Conservation (phyloP, 2,329 filamentous ascomycete genomes). For the Xylaria sp. region DNA sequence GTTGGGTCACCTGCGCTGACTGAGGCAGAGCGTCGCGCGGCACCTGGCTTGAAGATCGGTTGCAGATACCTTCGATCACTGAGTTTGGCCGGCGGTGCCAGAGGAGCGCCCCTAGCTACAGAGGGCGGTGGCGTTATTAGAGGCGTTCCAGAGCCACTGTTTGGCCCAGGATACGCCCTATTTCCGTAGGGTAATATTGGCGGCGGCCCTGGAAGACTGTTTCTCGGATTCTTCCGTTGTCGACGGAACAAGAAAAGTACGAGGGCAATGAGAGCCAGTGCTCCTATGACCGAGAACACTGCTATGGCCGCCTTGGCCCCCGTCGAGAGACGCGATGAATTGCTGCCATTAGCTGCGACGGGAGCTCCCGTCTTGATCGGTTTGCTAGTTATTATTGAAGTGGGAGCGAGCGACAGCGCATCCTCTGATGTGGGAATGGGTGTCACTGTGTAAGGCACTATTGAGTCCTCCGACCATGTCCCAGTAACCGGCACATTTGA, state of each 20-base stretch:
- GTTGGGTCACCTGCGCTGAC: conserved; percentile 10
- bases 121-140: conserved; percentile 38
- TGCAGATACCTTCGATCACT: conserved; percentile 43
- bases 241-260: conserved; percentile 35
- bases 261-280: conserved; percentile 36
- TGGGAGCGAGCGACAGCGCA: not conserved
- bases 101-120: conserved; percentile 25
- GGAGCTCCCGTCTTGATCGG: conserved; percentile 2
- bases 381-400: conserved; percentile 1
- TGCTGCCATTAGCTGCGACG: conserved; percentile 9
- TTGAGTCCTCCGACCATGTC: conserved; percentile 3
- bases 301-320: conserved; percentile 43
- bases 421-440: conserved; percentile 1
- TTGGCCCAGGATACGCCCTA: conserved; percentile 25
- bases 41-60: conserved; percentile 28
- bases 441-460: not conserved
- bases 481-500: not conserved
- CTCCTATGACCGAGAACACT: conserved; percentile 37
- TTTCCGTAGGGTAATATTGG: conserved; percentile 23
- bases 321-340: conserved; percentile 32
- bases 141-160: conserved; percentile 37
- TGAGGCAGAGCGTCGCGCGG: conserved; percentile 14
- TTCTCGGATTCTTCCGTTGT: conserved; percentile 26
- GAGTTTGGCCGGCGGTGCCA: conserved; percentile 45
- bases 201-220: not conserved